phyloP scores from a whole-genome alignment of 495 filamentous ascomycete species.

The Delitschia confertaspora region DNA sequence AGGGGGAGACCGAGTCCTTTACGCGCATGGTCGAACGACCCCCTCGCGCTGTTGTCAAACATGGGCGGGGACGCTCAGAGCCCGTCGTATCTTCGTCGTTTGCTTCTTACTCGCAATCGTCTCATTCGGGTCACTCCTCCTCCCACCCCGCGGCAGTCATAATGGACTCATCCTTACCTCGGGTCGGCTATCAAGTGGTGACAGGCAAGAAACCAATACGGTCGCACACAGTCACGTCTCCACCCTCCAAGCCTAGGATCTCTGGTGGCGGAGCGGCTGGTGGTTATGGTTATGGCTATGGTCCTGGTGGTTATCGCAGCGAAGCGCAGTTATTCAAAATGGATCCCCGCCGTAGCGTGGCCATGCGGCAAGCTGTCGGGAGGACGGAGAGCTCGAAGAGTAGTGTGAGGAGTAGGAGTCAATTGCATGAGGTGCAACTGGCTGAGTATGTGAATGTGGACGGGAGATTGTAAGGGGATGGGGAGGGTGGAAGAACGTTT shows the following conservation, averaged over 20 bases:
- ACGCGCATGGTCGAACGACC: neutral
- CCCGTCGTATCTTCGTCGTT: no score
- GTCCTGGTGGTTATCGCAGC: slow-evolving; percentile 2
- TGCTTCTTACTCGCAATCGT: neutral
- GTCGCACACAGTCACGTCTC: neutral
- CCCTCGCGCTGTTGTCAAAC: neutral
- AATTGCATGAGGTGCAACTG: slow-evolving; percentile 21
- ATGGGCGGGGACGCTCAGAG: no score
- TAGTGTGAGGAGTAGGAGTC: slow-evolving; percentile 17
- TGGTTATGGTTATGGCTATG: slow-evolving; percentile 14
- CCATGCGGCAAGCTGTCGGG: slow-evolving; percentile 15
- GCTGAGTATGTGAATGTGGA: slow-evolving; percentile 19
- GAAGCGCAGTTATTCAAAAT: neutral
- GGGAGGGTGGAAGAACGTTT: no score
- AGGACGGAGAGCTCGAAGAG: slow-evolving; percentile 14
- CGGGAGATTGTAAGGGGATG: slow-evolving; percentile 14
- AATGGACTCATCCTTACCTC: neutral
- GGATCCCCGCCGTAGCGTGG: slow-evolving; percentile 12
- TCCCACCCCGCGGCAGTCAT: neutral
- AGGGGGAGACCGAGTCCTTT: slow-evolving; percentile 4
- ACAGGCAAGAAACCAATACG: slow-evolving; percentile 9
- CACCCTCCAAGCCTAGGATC: neutral
- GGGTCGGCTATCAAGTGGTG: neutral
- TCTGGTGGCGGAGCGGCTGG: neutral
- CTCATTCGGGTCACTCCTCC: neutral